Evolutionary conservation across 306 rosid genomes (phyloP), one percentile per base, ranked within the genome.

Genomic region (Hylodesmum podocarpum): DNA sequence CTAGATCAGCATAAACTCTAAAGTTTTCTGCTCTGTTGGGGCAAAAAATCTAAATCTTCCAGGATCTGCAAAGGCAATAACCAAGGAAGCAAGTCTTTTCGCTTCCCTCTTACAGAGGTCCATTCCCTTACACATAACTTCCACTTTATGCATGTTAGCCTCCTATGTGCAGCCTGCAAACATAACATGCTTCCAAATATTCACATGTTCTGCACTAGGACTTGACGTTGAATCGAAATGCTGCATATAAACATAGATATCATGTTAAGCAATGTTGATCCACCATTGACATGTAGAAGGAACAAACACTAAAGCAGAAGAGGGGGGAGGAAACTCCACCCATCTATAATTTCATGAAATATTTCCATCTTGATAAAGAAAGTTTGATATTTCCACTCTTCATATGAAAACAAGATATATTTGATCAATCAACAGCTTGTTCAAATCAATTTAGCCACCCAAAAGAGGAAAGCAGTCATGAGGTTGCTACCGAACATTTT

Each of bases 161-260:
- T 63, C 67, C 78, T 41, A 53, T 29, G 46, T 39, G 75, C 64
- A 44, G 15, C 57, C 51, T 80, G 31, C 69, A 80, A 53, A 67
- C 70, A 41, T 43, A 16, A 36, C 58, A 53, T 55, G 51, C 70
- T 69, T 55, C 49, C 69, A 31, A 64, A 72, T 54, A 49, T 65
- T 80, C 22, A 18, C 71, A 15, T 66, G 55, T 21, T 80, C 28
- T 65, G 64, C 44, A 53, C 18, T 29, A 18, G 46, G 62, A 55
- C 14, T 49, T 40, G 16, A 4, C 16, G 15, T 19, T 66, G 65
- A 74, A 57, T 44, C 64, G 58, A 57, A 74, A 44, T 43, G 49
- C 72, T 81, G 77, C 80, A 75, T 19, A 46, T 21, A 58, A 46
- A 49, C 72, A 75, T 46, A 55, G 21, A 73, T 33, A 67, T 81